Evolutionary conservation across 2,329 filamentous ascomycete genomes (phyloP), one percentile per base, ranked within the genome.

Genomic region (Exophiala mesophila): DNA sequence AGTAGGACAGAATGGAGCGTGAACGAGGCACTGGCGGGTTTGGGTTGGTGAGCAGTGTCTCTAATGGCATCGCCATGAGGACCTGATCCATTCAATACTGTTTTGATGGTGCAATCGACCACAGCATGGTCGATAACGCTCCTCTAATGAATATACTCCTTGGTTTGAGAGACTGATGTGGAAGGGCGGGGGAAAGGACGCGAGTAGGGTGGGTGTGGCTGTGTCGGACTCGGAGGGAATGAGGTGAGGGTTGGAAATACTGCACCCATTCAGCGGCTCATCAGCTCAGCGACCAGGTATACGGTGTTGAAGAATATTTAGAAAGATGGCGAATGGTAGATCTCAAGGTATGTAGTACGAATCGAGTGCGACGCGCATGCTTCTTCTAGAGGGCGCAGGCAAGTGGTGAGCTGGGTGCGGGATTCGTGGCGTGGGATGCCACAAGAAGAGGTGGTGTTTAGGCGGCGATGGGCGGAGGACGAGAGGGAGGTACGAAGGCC

Each of bases 1-100:
- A 68, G 55, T 73, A 73, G 44, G 74, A 74, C 32, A 81, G 59
- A 32, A 71, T 53, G 29, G 63, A 69, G 47, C 63, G 63, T 57
- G 63, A 64, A 52, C 66, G 62, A 56, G 63, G 55, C 51, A 61
- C 61, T 55, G 54, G 55, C 30, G 61, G 61, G 38, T 65, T 32
- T 68, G 63, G 63, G 62, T 62, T 16, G 76, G 74, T 48, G 38
- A 54, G 46, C 20, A 57, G 43, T 15, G 53, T 43, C 36, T 56
- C 54, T 34, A 53, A 40, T 44, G 53, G 54, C 55, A 57, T 55
- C 32, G 46, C 48, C 52, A 39, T 43, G 4, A 44, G 13, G 19
- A 45, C 37, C 36, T 38, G 37, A 42, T 40, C 46, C 46, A 50
- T 49, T 40, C 44, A 47, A 32, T 6, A 26, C 12, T 46, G 45